Conservation (phyloP, 495 filamentous ascomycete species). For the Chlorociboria aeruginascens region DNA sequence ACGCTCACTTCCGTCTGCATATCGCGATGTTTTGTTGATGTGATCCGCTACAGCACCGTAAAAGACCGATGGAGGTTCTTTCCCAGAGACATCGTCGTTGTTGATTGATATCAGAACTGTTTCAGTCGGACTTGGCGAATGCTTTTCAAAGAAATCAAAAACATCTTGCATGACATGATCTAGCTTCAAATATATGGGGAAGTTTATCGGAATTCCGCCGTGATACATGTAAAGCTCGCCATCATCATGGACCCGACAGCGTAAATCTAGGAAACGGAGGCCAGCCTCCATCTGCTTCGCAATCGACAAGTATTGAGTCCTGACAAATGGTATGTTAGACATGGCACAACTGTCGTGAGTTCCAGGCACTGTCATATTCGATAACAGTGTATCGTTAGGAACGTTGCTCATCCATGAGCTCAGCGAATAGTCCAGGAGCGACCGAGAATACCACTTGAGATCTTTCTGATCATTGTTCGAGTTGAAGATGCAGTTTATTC, state of each 20-base stretch:
- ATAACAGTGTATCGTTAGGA: constrained; percentile 8
- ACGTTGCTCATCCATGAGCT: constrained; percentile 10
- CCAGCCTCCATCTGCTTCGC: constrained; percentile 11
- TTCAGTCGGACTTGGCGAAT: constrained; percentile 3
- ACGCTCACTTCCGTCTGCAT: constrained; percentile 1
- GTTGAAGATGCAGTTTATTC: constrained; percentile 25
- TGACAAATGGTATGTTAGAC: constrained; percentile 7
- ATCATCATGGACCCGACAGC: constrained; percentile 7
- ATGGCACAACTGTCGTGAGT: constrained; percentile 13
- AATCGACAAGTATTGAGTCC: constrained; percentile 9
- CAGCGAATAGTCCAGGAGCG: constrained; percentile 13
- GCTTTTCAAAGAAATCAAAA: constrained; percentile 10
- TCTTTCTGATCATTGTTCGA: constrained; percentile 14
- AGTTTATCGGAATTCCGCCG: constrained; percentile 12
- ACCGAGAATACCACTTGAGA: constrained; percentile 22
- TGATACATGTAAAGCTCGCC: constrained; percentile 15
- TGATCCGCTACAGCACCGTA: constrained; percentile 16
- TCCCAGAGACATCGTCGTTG: constrained; percentile 12
- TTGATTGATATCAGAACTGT: constrained; percentile 13
- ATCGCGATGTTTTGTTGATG: constrained; percentile 10
- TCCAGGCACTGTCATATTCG: constrained; percentile 10
- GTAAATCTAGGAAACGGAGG: constrained; percentile 9
- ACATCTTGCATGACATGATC: constrained; percentile 11
- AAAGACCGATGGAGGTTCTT: constrained; percentile 8
- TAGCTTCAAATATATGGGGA: constrained; percentile 10